A percentile compares a stretch with the other conserved stretches of the same genome.
phyloP scores from a whole-genome alignment of 2,329 filamentous ascomycete genomes.

The Lachnellula arida region DNA sequence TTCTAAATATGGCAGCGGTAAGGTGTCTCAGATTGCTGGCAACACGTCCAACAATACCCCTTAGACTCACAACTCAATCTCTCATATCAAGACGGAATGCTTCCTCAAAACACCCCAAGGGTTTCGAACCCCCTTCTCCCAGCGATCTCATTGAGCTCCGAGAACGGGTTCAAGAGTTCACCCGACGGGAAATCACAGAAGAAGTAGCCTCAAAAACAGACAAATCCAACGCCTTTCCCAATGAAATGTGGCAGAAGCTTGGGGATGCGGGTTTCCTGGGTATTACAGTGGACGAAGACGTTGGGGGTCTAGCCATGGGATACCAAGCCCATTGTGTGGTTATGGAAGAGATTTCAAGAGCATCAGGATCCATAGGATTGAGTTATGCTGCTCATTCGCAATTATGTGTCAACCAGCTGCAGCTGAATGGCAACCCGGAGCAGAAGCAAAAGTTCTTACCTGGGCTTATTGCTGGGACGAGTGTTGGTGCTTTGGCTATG shows the following conservation, averaged over 20 bases:
- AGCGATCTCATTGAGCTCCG: slow-evolving; percentile 49
- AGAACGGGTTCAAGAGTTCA: slow-evolving; percentile 66
- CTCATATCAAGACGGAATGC: slow-evolving; percentile 40
- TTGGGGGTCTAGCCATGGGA: slow-evolving; percentile 84
- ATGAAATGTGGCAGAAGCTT: slow-evolving; percentile 88
- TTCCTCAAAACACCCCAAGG: slow-evolving; percentile 65
- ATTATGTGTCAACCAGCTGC: slow-evolving; percentile 92
- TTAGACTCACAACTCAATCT: slow-evolving; percentile 22
- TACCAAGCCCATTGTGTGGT: slow-evolving; percentile 96
- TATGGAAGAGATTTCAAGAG: slow-evolving; percentile 89
- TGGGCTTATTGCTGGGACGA: slow-evolving; percentile 72
- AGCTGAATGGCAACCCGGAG: slow-evolving; percentile 73
- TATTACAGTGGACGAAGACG: slow-evolving; percentile 88
- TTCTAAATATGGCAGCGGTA: slow-evolving; percentile 24
- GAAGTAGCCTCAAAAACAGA: slow-evolving; percentile 81
- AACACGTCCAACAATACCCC: slow-evolving; percentile 24
- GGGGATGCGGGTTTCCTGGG: slow-evolving; percentile 89
- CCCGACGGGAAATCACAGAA: slow-evolving; percentile 79
- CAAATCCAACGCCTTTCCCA: slow-evolving; percentile 79
- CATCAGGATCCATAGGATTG: slow-evolving; percentile 76
- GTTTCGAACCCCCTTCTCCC: slow-evolving; percentile 51
- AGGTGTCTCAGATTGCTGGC: slow-evolving; percentile 22
- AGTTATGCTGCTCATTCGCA: slow-evolving; percentile 96
- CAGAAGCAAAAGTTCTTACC: slow-evolving; percentile 83
- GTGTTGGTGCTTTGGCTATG: slow-evolving; percentile 89